A percentile compares a stretch with the other conserved stretches of the same genome.
These are phyloP conservation scores for Penicillium oxalicum DNA, from an alignment of 2,329 filamentous ascomycete genomes.

Conservation along the genomic window DNA sequence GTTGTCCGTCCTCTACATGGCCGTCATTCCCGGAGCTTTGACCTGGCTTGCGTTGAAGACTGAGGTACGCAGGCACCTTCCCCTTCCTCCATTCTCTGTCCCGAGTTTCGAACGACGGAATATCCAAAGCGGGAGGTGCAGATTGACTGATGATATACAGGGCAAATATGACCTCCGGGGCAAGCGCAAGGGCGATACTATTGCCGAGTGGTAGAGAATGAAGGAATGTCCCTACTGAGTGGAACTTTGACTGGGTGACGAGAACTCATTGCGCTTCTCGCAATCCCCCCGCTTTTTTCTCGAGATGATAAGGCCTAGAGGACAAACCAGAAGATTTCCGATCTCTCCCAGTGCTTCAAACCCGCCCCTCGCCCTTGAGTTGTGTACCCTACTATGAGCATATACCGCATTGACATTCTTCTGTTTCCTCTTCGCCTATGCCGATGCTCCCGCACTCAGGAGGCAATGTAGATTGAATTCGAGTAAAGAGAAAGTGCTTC, in stretches of 20 bases:
- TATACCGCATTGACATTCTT: constrained; percentile 29
- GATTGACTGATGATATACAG: constrained; percentile 43
- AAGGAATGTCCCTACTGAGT: not conserved
- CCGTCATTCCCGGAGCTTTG: constrained; percentile 64
- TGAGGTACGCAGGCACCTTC: constrained; percentile 62
- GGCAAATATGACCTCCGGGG: constrained; percentile 80
- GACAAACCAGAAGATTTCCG: constrained; percentile 5
- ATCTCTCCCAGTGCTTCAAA: constrained; percentile 2
- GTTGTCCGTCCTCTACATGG: constrained; percentile 70
- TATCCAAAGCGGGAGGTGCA: too few relatives aligned
- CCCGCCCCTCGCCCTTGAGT: constrained; percentile 11
- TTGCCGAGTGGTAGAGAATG: constrained; percentile 62
- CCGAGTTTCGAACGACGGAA: too few relatives aligned
- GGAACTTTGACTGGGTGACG: too few relatives aligned
- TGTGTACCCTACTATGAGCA: constrained; percentile 29
- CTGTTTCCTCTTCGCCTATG: constrained; percentile 4
- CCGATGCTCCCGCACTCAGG: too few relatives aligned
- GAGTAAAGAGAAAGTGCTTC: not conserved
- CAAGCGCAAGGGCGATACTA: constrained; percentile 81
- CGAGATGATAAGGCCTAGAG: not conserved
- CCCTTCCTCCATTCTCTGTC: too few relatives aligned
- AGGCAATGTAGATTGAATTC: too few relatives aligned
- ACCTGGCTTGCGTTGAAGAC: constrained; percentile 70
- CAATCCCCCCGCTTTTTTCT: too few relatives aligned
- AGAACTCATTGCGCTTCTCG: too few relatives aligned